These are phyloP conservation scores for Aspergillus arachidicola DNA, from an alignment of 2,329 filamentous ascomycete genomes.

Conservation along the genomic window DNA sequence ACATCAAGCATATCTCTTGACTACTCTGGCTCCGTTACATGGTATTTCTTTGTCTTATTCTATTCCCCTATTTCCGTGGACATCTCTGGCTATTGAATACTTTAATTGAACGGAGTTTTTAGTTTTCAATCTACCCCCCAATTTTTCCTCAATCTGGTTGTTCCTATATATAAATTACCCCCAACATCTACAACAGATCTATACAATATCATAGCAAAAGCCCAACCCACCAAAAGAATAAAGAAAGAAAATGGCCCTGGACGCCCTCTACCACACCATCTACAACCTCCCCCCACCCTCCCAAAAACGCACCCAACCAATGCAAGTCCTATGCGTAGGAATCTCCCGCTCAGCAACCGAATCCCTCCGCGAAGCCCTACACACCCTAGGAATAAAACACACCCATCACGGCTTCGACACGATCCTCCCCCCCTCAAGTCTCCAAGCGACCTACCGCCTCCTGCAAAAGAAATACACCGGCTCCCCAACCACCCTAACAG, in stretches of 20 bases:
- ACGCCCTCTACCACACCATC: slow-evolving; percentile 1
- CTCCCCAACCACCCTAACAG: slow-evolving; percentile 4
- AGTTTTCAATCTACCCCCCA: neutral
- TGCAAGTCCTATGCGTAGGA: slow-evolving; percentile 25
- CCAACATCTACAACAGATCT: neutral
- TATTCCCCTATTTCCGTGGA: neutral
- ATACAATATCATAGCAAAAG: neutral
- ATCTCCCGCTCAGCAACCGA: slow-evolving; percentile 30
- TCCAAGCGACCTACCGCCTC: slow-evolving; percentile 12
- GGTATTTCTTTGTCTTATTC: too few species aligned
- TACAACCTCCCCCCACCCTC: slow-evolving; percentile 12
- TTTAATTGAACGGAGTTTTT: neutral
- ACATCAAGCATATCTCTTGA: neutral
- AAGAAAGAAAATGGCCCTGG: neutral
- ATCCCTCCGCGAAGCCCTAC: slow-evolving; percentile 27
- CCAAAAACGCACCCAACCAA: slow-evolving; percentile 13
- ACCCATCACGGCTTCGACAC: slow-evolving; percentile 24
- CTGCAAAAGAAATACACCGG: slow-evolving; percentile 20
- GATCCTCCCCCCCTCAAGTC: neutral
- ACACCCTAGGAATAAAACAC: slow-evolving; percentile 22
- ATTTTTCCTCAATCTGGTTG: neutral
- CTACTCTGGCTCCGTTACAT: too few species aligned
- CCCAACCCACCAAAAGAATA: too few species aligned
- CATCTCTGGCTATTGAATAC: neutral
- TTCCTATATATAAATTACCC: too few species aligned